These are phyloP conservation scores for Amphichorda felina DNA, from an alignment of 2,329 filamentous ascomycete genomes.

Conservation along the genomic window DNA sequence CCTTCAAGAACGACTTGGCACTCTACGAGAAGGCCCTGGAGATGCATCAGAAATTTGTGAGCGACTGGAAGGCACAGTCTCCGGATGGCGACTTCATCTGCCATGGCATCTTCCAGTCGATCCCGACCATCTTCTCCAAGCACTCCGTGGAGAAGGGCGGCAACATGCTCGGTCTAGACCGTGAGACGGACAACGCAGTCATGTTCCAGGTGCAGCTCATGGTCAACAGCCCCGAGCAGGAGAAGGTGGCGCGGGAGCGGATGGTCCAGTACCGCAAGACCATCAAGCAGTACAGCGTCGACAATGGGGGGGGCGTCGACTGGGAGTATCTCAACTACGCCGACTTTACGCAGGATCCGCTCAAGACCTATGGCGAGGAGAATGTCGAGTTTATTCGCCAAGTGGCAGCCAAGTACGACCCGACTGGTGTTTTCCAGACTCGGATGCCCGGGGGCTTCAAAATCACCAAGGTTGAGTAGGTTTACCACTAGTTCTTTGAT, in stretches of 20 bases:
- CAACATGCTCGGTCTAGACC: slow-evolving; percentile 17
- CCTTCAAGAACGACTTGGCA: slow-evolving; percentile 5
- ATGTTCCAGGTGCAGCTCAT: slow-evolving; percentile 23
- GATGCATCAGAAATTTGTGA: slow-evolving; percentile 4
- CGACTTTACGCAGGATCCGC: slow-evolving; percentile 5
- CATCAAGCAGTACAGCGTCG: slow-evolving; percentile 12
- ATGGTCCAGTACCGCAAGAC: slow-evolving; percentile 10
- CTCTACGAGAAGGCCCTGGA: slow-evolving; percentile 4
- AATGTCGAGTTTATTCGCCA: slow-evolving; percentile 18
- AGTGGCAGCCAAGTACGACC: slow-evolving; percentile 20
- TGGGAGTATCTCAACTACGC: slow-evolving; percentile 33
- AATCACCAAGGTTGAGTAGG: no score
- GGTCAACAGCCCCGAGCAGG: slow-evolving; percentile 20
- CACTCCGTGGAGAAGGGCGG: slow-evolving; percentile 13
- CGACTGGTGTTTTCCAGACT: slow-evolving; percentile 18
- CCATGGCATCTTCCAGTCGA: slow-evolving; percentile 17
- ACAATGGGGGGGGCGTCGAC: slow-evolving; percentile 12
- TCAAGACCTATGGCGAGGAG: slow-evolving; percentile 22
- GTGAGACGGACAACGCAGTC: slow-evolving; percentile 21
- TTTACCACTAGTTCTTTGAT: no score
- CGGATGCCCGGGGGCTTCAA: slow-evolving; percentile 19
- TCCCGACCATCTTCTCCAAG: slow-evolving; percentile 13
- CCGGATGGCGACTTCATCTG: slow-evolving; percentile 11
- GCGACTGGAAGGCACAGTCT: slow-evolving; percentile 5
- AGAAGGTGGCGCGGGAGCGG: slow-evolving; percentile 15